These are phyloP conservation scores for Fusarium cyanostomum DNA, from an alignment of 2,329 filamentous ascomycete genomes.

Conservation along the genomic window DNA sequence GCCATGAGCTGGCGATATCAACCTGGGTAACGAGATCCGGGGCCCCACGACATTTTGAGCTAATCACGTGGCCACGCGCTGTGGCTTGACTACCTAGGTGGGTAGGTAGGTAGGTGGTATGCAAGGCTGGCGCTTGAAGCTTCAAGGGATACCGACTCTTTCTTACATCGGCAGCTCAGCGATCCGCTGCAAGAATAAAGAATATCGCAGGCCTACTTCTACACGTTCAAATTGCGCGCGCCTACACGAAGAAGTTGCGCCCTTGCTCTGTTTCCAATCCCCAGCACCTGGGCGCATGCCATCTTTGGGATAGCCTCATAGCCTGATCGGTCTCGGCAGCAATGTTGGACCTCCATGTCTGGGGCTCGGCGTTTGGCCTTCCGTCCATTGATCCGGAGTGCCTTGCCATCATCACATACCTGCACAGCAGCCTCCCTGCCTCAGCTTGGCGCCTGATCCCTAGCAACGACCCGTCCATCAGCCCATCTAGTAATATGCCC, in stretches of 20 bases:
- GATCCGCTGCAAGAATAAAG: conserved; percentile 17
- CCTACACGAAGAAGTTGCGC: conserved; percentile 12
- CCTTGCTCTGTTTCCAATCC: not conserved
- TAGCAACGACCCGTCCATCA: conserved; percentile 76
- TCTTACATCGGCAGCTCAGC: conserved; percentile 7
- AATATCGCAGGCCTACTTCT: conserved; percentile 5
- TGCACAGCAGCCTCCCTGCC: conserved; percentile 69
- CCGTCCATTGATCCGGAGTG: conserved; percentile 94
- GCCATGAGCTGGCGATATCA: not conserved
- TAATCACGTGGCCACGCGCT: conserved; percentile 41
- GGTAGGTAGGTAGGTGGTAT: conserved; percentile 8
- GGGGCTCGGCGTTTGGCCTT: conserved; percentile 88
- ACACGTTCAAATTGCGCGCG: conserved; percentile 11
- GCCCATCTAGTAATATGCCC: conserved; percentile 69
- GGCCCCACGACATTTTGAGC: not conserved
- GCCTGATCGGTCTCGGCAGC: conserved; percentile 11
- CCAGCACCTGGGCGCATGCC: conserved; percentile 15
- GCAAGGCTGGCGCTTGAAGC: conserved; percentile 33
- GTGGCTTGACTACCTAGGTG: conserved; percentile 31
- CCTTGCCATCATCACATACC: conserved; percentile 81
- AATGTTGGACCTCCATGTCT: conserved; percentile 79
- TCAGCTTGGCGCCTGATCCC: conserved; percentile 75
- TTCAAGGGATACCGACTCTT: conserved; percentile 13
- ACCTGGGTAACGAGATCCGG: too few species aligned
- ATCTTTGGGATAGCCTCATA: conserved; percentile 22